These are phyloP conservation scores for Beauveria sp. DNA, from an alignment of 2,329 filamentous ascomycete genomes.

Conservation along the genomic window DNA sequence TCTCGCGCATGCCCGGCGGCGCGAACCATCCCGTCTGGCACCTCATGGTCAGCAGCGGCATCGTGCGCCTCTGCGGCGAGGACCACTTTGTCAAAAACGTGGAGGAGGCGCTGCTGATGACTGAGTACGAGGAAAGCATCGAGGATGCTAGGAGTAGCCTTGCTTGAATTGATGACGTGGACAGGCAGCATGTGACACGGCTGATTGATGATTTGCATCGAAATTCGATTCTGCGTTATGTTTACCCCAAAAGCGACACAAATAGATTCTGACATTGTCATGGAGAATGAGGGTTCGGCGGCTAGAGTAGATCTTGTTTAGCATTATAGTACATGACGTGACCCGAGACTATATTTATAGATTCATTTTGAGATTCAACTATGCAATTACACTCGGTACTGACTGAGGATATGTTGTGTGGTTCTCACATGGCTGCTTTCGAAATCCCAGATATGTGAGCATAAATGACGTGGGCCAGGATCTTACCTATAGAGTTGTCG, in stretches of 20 bases:
- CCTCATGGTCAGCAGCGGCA: constrained; percentile 71
- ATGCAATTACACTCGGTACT: too few species aligned
- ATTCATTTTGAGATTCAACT: not conserved
- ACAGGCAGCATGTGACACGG: not conserved
- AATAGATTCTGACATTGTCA: not conserved
- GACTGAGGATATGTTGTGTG: too few species aligned
- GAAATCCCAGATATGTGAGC: too few species aligned
- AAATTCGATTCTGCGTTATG: not conserved
- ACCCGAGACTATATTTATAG: not conserved
- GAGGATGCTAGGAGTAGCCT: constrained; percentile 12
- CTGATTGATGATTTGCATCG: not conserved
- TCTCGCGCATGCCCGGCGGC: constrained; percentile 48
- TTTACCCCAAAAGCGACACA: not conserved
- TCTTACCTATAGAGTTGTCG: too few species aligned
- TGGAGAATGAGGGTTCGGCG: not conserved
- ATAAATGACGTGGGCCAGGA: too few species aligned
- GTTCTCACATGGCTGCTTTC: too few species aligned
- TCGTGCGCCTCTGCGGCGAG: constrained; percentile 71
- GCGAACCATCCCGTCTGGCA: constrained; percentile 53
- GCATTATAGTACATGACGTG: not conserved
- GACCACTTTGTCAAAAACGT: constrained; percentile 75
- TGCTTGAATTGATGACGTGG: not conserved
- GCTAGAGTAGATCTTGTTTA: not conserved
- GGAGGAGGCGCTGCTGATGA: constrained; percentile 73
- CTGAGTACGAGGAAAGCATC: constrained; percentile 59